These are phyloP conservation scores for Angophora floribunda DNA, from an alignment of 345 rosid species.

Conservation along the genomic window DNA sequence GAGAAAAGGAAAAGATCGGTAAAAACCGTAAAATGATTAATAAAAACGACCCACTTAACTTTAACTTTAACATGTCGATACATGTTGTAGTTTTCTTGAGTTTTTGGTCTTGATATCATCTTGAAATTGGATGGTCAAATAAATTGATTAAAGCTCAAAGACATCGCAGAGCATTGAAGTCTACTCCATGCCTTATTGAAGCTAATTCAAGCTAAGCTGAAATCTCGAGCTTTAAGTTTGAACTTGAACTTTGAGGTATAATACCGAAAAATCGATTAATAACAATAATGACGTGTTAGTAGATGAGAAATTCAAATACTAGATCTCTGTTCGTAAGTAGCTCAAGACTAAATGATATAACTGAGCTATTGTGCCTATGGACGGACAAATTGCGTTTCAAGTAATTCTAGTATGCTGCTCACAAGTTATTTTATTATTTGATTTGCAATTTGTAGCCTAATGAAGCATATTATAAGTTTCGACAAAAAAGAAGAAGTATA, in stretches of 20 bases:
- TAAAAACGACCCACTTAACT: not conserved
- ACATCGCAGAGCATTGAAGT: not conserved
- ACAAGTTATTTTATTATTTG: not conserved
- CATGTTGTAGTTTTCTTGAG: not conserved
- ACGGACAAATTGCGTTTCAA: not conserved
- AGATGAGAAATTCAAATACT: not conserved
- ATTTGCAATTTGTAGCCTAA: not conserved
- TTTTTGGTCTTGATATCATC: not conserved
- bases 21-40: not conserved
- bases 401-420: not conserved
- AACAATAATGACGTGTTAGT: not conserved
- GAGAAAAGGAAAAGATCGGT: not conserved
- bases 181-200: not conserved
- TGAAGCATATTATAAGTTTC: not conserved
- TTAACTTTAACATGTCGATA: not conserved
- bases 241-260: not conserved
- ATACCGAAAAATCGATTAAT: not conserved
- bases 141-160: not conserved
- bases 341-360: not conserved
- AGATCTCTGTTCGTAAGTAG: not conserved
- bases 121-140: not conserved
- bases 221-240: not conserved
- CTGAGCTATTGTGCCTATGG: not conserved
- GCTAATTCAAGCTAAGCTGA: not conserved
- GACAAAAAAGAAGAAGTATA: not conserved